phyloP scores from a whole-genome alignment of 495 filamentous ascomycete species.

The Penicillium longicatenatum region DNA sequence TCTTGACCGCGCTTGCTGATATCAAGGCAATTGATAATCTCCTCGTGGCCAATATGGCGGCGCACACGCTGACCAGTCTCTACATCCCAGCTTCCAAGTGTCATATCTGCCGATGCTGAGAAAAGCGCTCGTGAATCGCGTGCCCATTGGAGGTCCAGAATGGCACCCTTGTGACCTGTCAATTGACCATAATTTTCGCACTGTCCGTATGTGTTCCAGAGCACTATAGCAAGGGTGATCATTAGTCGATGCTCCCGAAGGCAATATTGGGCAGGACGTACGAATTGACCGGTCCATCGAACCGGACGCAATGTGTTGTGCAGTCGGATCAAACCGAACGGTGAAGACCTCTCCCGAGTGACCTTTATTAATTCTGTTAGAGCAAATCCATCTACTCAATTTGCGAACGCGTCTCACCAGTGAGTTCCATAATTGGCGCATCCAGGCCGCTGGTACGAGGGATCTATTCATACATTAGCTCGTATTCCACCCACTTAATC shows the following conservation, averaged over 20 bases:
- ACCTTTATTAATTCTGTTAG: constrained; percentile 44
- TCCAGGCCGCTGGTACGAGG: constrained; percentile 84
- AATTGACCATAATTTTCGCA: constrained; percentile 92
- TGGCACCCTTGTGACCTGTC: constrained; percentile 83
- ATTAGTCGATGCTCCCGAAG: not conserved
- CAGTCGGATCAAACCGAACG: constrained; percentile 86
- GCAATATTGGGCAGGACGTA: constrained; percentile 44
- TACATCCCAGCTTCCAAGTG: constrained; percentile 91
- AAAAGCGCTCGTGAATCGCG: constrained; percentile 89
- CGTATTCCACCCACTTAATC: not conserved
- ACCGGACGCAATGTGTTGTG: constrained; percentile 87
- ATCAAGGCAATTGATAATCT: constrained; percentile 88
- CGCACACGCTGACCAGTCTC: constrained; percentile 86
- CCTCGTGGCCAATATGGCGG: constrained; percentile 89
- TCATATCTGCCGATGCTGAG: constrained; percentile 90
- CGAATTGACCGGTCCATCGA: constrained; percentile 93
- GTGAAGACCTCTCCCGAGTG: constrained; percentile 84
- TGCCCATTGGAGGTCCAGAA: constrained; percentile 95
- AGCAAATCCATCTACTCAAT: not conserved
- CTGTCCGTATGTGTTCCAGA: constrained; percentile 89
- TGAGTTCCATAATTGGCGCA: constrained; percentile 93
- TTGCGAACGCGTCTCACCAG: constrained; percentile 53
- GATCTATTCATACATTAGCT: constrained; percentile 52
- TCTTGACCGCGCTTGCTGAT: constrained; percentile 88
- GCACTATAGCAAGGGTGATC: constrained; percentile 53